phyloP scores from a whole-genome alignment of 2,329 filamentous ascomycete genomes.

The Byssothecium circinans region DNA sequence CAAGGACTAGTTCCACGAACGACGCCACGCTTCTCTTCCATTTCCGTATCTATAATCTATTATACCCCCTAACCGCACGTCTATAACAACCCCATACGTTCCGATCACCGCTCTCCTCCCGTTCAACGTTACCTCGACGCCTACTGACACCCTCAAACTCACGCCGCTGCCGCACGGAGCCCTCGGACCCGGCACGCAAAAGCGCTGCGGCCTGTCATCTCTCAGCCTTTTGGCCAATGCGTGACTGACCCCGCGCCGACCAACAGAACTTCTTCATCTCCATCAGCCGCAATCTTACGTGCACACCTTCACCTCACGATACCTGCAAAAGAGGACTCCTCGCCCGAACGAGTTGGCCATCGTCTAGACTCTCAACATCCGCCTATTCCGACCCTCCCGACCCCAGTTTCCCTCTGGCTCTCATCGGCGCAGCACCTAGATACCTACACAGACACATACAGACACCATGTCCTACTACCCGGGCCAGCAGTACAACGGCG shows the following conservation, averaged over 20 bases:
- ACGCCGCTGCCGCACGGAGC: neutral
- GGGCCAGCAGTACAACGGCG: conserved; percentile 47
- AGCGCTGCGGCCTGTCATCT: conserved; percentile 7
- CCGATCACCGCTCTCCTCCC: conserved; percentile 13
- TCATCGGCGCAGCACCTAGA: conserved; percentile 3
- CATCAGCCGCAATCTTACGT: conserved; percentile 26
- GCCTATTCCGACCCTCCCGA: conserved; percentile 1
- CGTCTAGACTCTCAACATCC: neutral
- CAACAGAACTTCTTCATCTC: conserved; percentile 7
- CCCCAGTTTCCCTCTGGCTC: conserved; percentile 12
- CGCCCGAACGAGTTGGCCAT: neutral
- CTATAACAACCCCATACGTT: too few relatives aligned
- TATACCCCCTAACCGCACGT: too few relatives aligned
- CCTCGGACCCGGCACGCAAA: conserved; percentile 9
- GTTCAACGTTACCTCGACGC: conserved; percentile 6
- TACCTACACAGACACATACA: conserved; percentile 8
- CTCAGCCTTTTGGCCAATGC: conserved; percentile 19
- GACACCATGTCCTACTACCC: conserved; percentile 46
- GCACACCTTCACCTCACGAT: conserved; percentile 1
- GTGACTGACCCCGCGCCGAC: conserved; percentile 15
- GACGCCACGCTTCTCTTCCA: too few relatives aligned
- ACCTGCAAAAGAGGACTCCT: neutral
- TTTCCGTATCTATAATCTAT: too few relatives aligned
- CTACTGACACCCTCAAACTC: neutral
- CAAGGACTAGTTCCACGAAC: too few relatives aligned